Base-by-base conservation (phyloP, 768 basidiomycete genomes). In the Megacollybia marginata region DNA sequence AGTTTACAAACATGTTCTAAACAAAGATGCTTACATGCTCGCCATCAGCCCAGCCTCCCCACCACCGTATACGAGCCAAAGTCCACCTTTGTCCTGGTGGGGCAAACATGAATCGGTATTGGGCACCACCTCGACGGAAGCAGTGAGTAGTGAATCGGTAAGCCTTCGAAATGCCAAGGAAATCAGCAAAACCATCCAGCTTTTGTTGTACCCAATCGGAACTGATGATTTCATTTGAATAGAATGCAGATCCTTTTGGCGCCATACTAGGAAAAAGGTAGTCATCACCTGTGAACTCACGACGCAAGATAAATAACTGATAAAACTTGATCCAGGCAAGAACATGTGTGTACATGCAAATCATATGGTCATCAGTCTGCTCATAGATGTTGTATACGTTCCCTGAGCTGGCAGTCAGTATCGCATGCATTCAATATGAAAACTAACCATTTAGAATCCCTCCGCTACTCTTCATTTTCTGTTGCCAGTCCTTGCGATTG, bases 21-120 rank as follows among this genome's bases (percentile, higher is more conserved):
- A 18, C 38, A 18, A 13, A 36, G 16, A 33, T 11, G 6, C 51
- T 19, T 40, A 56, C 49, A 45, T 51, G 44, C 32, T 55, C 45
- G n/a, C 44, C 45, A 10, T 47, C 23, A 4, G 51, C 55, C 59
- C 58, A 58, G 11, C 58, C 58, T 15, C 59, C 59, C 59, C 59
- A 60, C 59, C 59, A 60, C 20, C 47, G 52, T 8, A 57, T 47
- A 10, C 38, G 28, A 11, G 48, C 44, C 12, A 60, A 43, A 13
- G 49, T 55, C 59, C 59, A 60, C 2, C 45, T 45, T 19, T 50
- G 44, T 1, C 53, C 52, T 4, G 48, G 28, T 0, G 51, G 31
- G 13, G 59, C 59, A 48, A 43, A 62, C 61, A 62, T 62, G 44
- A 60, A 62, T 9, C 54, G 44, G 40, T 59, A 60, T 23, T 62